These are phyloP conservation scores for Fusarium acutatum DNA, from an alignment of 2,329 filamentous ascomycete genomes.

Conservation along the genomic window DNA sequence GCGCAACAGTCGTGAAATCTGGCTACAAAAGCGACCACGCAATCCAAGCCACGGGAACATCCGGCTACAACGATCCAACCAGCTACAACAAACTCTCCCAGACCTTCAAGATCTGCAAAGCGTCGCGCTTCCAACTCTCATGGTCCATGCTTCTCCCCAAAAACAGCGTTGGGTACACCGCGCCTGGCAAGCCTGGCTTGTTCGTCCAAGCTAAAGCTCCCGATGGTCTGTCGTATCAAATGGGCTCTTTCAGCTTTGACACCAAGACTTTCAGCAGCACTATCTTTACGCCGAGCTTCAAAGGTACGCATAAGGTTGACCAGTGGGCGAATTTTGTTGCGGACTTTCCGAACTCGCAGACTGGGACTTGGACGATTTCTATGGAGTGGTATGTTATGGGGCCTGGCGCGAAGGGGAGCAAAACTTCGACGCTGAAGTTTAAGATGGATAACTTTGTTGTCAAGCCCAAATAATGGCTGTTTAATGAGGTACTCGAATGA, in stretches of 20 bases:
- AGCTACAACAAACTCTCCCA: background rate
- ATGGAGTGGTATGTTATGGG: background rate
- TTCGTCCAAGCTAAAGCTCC: background rate
- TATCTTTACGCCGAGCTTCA: background rate
- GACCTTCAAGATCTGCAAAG: slow-evolving; percentile 3
- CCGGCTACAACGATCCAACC: background rate
- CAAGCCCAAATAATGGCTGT: background rate
- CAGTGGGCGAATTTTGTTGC: background rate
- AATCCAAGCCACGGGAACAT: background rate
- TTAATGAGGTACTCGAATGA: too few relatives aligned
- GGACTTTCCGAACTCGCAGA: background rate
- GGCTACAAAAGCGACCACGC: background rate
- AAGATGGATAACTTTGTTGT: slow-evolving; percentile 3
- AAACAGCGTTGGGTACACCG: background rate
- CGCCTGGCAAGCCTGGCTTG: background rate
- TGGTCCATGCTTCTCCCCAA: slow-evolving; percentile 4
- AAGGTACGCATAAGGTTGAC: background rate
- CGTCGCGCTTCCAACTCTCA: background rate
- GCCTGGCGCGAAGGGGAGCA: background rate
- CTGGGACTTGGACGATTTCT: background rate
- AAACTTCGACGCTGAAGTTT: background rate
- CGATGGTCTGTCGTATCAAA: background rate
- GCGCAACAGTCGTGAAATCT: background rate
- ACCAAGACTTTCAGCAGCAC: background rate
- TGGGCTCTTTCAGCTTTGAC: background rate